Evolutionary conservation across 2,329 filamentous ascomycete species (phyloP).

Genomic region (Cercospora zeina): DNA sequence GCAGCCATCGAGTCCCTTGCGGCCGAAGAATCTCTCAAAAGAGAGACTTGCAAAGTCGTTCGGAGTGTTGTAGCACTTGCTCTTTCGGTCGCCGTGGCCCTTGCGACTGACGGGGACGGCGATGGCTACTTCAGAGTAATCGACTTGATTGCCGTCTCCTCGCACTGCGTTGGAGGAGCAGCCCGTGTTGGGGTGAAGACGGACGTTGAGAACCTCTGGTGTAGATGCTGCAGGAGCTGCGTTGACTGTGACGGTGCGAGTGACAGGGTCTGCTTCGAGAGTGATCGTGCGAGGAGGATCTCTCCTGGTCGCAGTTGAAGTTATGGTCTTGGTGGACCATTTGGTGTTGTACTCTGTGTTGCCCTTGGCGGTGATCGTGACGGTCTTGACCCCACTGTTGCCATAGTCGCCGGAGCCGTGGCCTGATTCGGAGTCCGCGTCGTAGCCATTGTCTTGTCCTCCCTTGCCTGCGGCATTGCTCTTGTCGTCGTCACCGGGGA

Average conservation of each 20-base stretch:
- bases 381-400: constrained; percentile 8
- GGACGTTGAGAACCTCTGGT: constrained; percentile 3
- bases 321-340: background rate
- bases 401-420: background rate
- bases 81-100: background rate
- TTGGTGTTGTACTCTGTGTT: constrained; percentile 1
- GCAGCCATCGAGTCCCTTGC: constrained; percentile 9
- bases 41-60: constrained; percentile 16
- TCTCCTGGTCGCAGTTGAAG: constrained; percentile 5
- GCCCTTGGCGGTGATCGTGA: background rate
- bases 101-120: background rate
- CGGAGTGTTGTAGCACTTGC: constrained; percentile 12
- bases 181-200: constrained; percentile 1
- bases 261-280: constrained; percentile 3
- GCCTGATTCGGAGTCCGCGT: background rate
- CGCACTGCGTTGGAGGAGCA: constrained; percentile 6
- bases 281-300: constrained; percentile 2
- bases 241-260: constrained; percentile 7
- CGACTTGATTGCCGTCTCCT: constrained; percentile 1
- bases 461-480: background rate
- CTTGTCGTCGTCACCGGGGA: constrained; percentile 7
- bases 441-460: background rate
- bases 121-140: constrained; percentile 8
- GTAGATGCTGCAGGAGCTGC: constrained; percentile 1
- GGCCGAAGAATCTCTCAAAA: constrained; percentile 17